These are phyloP conservation scores for Sarocladiaceae sp. DNA, from an alignment of 2,329 filamentous ascomycete genomes.

Conservation along the genomic window DNA sequence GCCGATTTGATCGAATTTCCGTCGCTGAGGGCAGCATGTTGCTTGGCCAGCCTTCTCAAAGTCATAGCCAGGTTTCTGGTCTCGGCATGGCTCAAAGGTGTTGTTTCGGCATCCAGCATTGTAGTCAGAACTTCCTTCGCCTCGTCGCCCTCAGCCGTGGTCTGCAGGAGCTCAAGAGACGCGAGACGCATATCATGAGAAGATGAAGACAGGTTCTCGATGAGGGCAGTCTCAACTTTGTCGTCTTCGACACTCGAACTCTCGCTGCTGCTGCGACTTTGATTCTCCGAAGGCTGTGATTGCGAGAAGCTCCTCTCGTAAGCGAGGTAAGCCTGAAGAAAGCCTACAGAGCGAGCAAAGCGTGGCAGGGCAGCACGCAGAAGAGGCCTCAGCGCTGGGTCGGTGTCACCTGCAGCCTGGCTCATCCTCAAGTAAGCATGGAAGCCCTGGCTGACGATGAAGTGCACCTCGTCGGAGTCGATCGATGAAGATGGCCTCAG, in stretches of 20 bases:
- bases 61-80: constrained; percentile 78
- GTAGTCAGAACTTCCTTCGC: constrained; percentile 29
- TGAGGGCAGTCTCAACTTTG: constrained; percentile 58
- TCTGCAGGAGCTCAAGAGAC: constrained; percentile 67
- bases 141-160: constrained; percentile 38
- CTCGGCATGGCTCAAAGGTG: constrained; percentile 71
- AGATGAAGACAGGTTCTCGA: constrained; percentile 69
- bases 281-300: constrained; percentile 13
- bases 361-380: constrained; percentile 62
- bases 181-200: constrained; percentile 71
- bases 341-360: constrained; percentile 63
- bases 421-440: constrained; percentile 66
- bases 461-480: constrained; percentile 60
- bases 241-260: constrained; percentile 45
- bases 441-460: constrained; percentile 73
- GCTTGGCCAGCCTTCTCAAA: constrained; percentile 68
- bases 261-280: constrained; percentile 37
- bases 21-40: constrained; percentile 56
- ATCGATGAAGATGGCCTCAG: constrained; percentile 56
- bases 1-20: constrained; percentile 65
- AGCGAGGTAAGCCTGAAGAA: constrained; percentile 56
- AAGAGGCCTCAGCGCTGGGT: constrained; percentile 58
- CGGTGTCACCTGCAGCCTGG: constrained; percentile 51
- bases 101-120: constrained; percentile 78
- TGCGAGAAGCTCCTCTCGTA: constrained; percentile 39